Percentiles rank a stretch among this genome's conserved stretches.
Conservation (phyloP, 2,329 filamentous ascomycete genomes). For the Dothideomycetes sp. region DNA sequence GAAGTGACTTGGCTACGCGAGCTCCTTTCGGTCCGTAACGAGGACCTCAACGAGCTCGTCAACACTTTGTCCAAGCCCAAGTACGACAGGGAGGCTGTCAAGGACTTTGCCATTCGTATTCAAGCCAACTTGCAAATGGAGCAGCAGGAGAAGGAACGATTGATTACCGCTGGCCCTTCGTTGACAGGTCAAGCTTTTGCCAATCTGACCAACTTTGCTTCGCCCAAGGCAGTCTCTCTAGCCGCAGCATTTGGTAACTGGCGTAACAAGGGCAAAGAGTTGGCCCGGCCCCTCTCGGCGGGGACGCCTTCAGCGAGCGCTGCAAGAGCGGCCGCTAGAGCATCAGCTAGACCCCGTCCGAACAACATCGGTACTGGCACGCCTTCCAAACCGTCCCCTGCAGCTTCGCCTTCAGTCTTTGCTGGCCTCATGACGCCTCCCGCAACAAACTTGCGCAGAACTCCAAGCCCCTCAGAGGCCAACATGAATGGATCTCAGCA, state of each 20-base stretch:
- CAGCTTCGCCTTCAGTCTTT: conserved; percentile 52
- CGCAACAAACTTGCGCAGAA: conserved; percentile 60
- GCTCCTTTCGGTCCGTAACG: conserved; percentile 78
- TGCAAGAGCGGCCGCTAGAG: conserved; percentile 6
- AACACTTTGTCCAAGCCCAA: conserved; percentile 62
- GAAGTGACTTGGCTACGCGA: conserved; percentile 95
- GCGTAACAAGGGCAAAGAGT: conserved; percentile 45
- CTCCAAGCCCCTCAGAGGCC: conserved; percentile 37
- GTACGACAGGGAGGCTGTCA: conserved; percentile 70
- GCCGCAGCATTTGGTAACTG: conserved; percentile 98
- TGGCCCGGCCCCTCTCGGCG: background rate
- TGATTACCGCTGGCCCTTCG: conserved; percentile 50
- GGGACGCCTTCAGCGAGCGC: background rate
- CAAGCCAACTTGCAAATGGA: conserved; percentile 97
- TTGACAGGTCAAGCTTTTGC: conserved; percentile 56
- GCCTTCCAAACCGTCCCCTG: conserved; percentile 49
- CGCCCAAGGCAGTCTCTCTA: conserved; percentile 77
- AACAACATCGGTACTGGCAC: conserved; percentile 31
- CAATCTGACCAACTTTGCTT: conserved; percentile 65
- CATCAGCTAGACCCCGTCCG: background rate
- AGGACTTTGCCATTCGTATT: conserved; percentile 84
- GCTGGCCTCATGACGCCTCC: conserved; percentile 86
- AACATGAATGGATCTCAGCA: conserved; percentile 8
- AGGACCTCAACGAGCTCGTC: conserved; percentile 90
- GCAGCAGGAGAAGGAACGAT: conserved; percentile 84